Conservation (phyloP, 129 eudicot genomes). For the Saussurea involucrata region DNA sequence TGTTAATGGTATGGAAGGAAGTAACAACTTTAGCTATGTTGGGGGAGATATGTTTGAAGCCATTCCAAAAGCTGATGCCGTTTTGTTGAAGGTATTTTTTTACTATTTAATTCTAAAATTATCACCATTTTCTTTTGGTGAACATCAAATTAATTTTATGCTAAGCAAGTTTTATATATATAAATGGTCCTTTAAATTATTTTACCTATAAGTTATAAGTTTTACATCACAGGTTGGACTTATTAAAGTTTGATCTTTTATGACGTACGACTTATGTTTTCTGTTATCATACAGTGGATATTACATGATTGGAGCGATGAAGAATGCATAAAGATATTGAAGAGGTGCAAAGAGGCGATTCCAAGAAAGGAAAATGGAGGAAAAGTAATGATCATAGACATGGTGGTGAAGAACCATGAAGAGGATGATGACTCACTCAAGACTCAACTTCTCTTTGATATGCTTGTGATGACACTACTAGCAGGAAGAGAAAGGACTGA, state of each 20-base stretch:
- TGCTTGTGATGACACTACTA: constrained; percentile 19
- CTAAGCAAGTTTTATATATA: too few relatives aligned
- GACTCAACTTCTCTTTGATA: constrained; percentile 33
- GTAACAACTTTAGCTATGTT: constrained; percentile 8
- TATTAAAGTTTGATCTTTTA: too few relatives aligned
- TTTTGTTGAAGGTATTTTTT: constrained; percentile 24
- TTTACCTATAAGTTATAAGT: too few relatives aligned
- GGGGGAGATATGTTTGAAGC: constrained; percentile 29
- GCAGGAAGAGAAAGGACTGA: constrained; percentile 33
- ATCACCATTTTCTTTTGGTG: too few relatives aligned
- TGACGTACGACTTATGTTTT: neutral
- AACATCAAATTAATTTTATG: too few relatives aligned
- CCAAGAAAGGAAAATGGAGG: constrained; percentile 33
- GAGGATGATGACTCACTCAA: neutral
- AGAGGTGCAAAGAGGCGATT: constrained; percentile 36
- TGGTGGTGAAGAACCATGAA: constrained; percentile 23
- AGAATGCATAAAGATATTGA: constrained; percentile 35
- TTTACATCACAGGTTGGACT: neutral
- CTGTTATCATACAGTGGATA: constrained; percentile 21
- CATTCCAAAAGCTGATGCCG: constrained; percentile 19
- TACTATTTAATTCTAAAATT: too few relatives aligned
- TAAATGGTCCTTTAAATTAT: too few relatives aligned
- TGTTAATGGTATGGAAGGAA: constrained; percentile 19
- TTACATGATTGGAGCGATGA: constrained; percentile 50
- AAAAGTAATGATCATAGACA: constrained; percentile 42